Base-by-base conservation (phyloP, 805 yeast genomes). In the Ogataea paraovalis region DNA sequence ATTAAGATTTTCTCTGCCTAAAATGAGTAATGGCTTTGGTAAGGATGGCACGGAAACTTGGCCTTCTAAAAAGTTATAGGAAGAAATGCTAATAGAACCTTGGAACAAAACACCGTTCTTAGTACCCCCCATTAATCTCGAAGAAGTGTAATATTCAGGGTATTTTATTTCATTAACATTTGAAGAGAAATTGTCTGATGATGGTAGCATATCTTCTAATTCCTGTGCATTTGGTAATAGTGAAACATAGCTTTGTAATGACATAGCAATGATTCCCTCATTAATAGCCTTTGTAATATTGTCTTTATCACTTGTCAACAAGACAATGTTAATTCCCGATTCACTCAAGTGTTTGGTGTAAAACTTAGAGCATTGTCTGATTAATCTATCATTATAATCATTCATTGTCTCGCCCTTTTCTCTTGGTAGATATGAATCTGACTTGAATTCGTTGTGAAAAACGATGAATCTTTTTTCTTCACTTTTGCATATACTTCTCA, bases 301-400 rank as follows among this genome's bases (percentile, higher is more conserved):
- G 38, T 76, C 78, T 33, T 74, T 74, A 63, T 92, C 98, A 59
- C 91, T 85, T n/a, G 96, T 80, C 20, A 94, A 70, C 45, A 86
- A 69, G 0, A 85, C 69, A 3, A 79, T 66, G 20, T 70, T 71
- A 43, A 86, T 75, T 7, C 61, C 66, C 2, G 59, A 56, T 44
- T 57, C 48, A 28, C 68, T 60, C 46, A 94, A 68, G 69, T 94
- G 99, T 13, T 67, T 56, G 19, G 76, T 66, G 64, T 82, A 94
- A 86, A 90, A 94, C 38, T 74, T 61, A 22, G 87, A 82, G 19
- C 86, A 79, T 48, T 74, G 75, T 64, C 97, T 76, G 41, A 94
- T 90, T 23, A 97, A 89, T 54, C 97, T 72, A 66, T 92, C 98
- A 60, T 92, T 92, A 62, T 92, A 76, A 66, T 92, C 98, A 61